Evolutionary conservation across 1,284 basidiomycete species (phyloP), one percentile per base, ranked within the genome.

Genomic region (Trametes pubescens): DNA sequence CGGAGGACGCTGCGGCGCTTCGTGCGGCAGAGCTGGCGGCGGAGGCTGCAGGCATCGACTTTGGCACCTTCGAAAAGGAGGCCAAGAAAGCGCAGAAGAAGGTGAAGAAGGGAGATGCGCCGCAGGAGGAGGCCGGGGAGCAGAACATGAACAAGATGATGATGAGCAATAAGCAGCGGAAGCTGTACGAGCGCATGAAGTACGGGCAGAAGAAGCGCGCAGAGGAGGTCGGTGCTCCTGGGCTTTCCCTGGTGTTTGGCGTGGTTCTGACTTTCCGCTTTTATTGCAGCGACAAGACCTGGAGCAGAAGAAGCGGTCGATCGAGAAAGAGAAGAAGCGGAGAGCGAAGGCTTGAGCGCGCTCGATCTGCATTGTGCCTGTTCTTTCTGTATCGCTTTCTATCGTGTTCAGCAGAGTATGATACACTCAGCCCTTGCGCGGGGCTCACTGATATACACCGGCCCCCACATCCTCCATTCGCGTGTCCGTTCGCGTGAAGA

Each of bases 141-240:
- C 84, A 91, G 75, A 92, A 97, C 74, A 94, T 98, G 91, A 93
- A 95, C 78, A 98, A 97, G 85, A 98, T 98, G 89, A 88, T 99
- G 88, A 91, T 99, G 89, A 97, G 94, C 81, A 98, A 96, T 81
- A 96, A 94, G 81, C 93, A 98, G 80, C 87, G 91, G 73, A 98
- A 98, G 81, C 79, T 99, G 72, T 99, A 98, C 80, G 95, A 97
- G 78, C 93, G 94, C 81, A 93, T 99, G 88, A 94, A 95, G 80
- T 90, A 94, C 78, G 90, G 91, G 66, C 87, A 96, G 76, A 86
- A 86, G 75, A 94, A 93, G 79, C 89, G 90, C 66, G 82, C 84
- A 29, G 83, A 86, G 38, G 95, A 98, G 90, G 95, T 96, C 75
- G 73, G 89, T 80, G 10, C 51, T 35, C 29, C 29, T 21, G n/a